phyloP scores from a whole-genome alignment of 192 early-diverging fungal species.

The Gonapodya sp. region DNA sequence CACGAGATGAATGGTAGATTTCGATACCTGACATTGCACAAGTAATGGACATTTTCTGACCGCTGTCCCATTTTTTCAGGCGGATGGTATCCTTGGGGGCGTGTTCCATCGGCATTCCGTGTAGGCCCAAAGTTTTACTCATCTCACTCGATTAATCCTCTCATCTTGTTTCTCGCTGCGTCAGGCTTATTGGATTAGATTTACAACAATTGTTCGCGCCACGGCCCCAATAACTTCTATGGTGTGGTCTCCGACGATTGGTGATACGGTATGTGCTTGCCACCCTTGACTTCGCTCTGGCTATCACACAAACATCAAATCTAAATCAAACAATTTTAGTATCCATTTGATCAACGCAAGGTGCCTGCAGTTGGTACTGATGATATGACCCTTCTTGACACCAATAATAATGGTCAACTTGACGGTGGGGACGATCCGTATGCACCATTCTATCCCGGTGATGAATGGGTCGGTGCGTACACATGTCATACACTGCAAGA shows the following conservation, averaged over 20 bases:
- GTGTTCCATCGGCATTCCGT: not conserved
- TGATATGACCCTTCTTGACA: not conserved
- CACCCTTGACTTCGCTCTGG: too few relatives aligned
- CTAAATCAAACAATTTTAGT: too few relatives aligned
- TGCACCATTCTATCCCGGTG: not conserved
- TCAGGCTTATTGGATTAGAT: not conserved
- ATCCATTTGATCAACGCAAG: not conserved
- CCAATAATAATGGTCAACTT: not conserved
- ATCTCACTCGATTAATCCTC: not conserved
- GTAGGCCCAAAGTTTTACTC: not conserved
- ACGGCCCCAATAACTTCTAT: not conserved
- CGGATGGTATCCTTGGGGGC: not conserved
- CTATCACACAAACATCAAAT: too few relatives aligned
- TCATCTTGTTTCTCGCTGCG: not conserved
- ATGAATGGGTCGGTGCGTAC: not conserved
- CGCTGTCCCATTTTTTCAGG: not conserved
- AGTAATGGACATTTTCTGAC: not conserved
- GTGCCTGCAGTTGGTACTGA: not conserved
- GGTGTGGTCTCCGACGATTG: not conserved
- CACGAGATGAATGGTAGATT: constrained; percentile 10
- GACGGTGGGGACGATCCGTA: constrained; percentile 5
- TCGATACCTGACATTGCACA: too few relatives aligned
- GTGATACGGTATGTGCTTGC: too few relatives aligned
- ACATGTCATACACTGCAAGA: too few relatives aligned
- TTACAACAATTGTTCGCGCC: constrained; percentile 3